Percentiles rank a stretch among this genome's conserved stretches.
Conservation (phyloP, 192 early-diverging fungal genomes). For the Mortierella alpina region DNA sequence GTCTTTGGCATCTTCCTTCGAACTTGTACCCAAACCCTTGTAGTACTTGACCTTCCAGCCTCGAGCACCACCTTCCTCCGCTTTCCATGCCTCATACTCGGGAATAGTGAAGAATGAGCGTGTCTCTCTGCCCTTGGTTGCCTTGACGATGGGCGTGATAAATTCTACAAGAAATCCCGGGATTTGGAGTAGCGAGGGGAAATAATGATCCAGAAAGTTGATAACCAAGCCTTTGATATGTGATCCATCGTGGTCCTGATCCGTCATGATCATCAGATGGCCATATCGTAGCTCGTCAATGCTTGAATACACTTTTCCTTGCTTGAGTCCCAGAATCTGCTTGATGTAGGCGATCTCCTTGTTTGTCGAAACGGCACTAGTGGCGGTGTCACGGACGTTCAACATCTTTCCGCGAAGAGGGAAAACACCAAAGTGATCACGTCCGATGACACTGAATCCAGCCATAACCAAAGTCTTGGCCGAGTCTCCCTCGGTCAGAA, state of each 20-base stretch:
- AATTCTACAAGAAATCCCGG: conserved; percentile 95
- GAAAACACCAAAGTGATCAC: conserved; percentile 94
- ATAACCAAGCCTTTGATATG: conserved; percentile 98
- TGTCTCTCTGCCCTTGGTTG: conserved; percentile 70
- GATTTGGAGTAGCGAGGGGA: conserved; percentile 89
- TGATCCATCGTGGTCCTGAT: conserved; percentile 97
- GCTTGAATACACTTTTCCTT: conserved; percentile 81
- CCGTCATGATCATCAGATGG: conserved; percentile 98
- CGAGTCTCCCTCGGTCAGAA: conserved; percentile 97
- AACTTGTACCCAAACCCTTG: conserved; percentile 96
- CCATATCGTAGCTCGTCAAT: conserved; percentile 89
- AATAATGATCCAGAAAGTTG: conserved; percentile 96
- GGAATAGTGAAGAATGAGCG: conserved; percentile 90
- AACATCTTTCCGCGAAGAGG: conserved; percentile 96
- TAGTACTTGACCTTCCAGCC: conserved; percentile 95
- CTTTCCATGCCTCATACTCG: conserved; percentile 91
- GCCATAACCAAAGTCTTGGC: conserved; percentile 90
- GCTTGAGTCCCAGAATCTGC: conserved; percentile 93
- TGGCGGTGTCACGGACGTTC: conserved; percentile 91
- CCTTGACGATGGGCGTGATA: conserved; percentile 97
- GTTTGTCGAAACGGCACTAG: conserved; percentile 78
- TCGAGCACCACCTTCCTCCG: conserved; percentile 71
- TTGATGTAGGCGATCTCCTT: conserved; percentile 91
- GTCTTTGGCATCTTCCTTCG: conserved; percentile 83
- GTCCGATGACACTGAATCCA: conserved; percentile 88